phyloP scores from a whole-genome alignment of 768 basidiomycete genomes.

The Pleurotus cornucopiae region DNA sequence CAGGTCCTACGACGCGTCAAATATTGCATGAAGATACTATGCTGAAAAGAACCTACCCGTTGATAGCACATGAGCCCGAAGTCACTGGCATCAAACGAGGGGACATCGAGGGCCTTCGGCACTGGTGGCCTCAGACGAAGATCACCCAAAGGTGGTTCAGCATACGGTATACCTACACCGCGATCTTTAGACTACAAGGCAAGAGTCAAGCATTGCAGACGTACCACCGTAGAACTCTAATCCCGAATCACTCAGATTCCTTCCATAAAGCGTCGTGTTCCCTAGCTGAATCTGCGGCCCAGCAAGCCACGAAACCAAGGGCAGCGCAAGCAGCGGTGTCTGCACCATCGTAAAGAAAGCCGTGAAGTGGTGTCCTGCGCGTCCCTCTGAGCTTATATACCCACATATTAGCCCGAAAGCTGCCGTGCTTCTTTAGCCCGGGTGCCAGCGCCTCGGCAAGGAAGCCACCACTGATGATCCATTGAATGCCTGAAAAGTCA shows the following conservation, averaged over 20 bases:
- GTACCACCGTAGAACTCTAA: conserved; percentile 46
- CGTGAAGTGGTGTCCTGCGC: not conserved
- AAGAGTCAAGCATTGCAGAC: not conserved
- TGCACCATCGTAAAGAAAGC: not conserved
- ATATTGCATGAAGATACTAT: not conserved
- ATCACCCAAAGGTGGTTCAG: conserved; percentile 48
- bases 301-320: not conserved
- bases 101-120: conserved; percentile 17
- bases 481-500: not conserved
- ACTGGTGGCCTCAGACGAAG: conserved; percentile 43
- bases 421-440: not conserved
- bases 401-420: too few relatives aligned
- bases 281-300: conserved; percentile 34
- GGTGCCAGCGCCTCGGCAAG: not conserved
- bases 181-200: not conserved
- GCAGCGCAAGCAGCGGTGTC: not conserved
- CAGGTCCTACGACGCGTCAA: not conserved
- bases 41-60: conserved; percentile 9
- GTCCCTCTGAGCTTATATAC: not conserved
- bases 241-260: conserved; percentile 22
- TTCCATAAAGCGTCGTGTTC: conserved; percentile 31
- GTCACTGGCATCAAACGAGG: conserved; percentile 22
- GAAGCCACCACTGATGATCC: not conserved
- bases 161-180: conserved; percentile 45
- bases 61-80: conserved; percentile 27